Evolutionary conservation across 257 asterid species (phyloP), one percentile per base, ranked within the genome.

Genomic region (Buddleja alternifolia): DNA sequence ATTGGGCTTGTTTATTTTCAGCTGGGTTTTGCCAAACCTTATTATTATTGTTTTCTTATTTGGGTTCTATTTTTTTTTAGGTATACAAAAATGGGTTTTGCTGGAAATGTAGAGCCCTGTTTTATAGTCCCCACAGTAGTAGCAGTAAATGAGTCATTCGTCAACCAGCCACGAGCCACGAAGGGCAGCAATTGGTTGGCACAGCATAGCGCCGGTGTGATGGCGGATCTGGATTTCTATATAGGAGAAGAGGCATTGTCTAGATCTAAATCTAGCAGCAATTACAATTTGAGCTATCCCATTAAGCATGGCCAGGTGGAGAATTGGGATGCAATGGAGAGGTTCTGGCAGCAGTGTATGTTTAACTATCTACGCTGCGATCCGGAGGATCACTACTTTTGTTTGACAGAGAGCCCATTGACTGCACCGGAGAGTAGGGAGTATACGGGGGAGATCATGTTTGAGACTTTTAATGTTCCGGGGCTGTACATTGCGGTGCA

Each of bases 351-450:
- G 87, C 96, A 90, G 73, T 85, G 93, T 77, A 83, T 93, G 69
- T 93, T 88, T 68, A 83, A 89, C 71, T 88, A 93, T 70, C 62
- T 93, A 74, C 81, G 99, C 6, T 93, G 99, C 73, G 97, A 90
- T 78, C 97, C 99, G 0, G 97, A 93, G 77, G 97, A 93, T 81
- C 99, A 90, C 77, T 93, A 93, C 82, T 93, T 93, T 82, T 72
- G 83, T 73, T 68, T 93, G 83, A 88, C 97, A 3, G 99, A 90
- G 84, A 90, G 96, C 66, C 99, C 99, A 10, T 44, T 93, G 84
- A 87, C 96, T n/a, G 82, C 99, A 37, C 99, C 99, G 0, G 99
- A 93, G 92, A 90, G 85, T 34, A 79, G 99, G 52, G 99, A 90
- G 65, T 90, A 85, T 60, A 84, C 96, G 0, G 99, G 97, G 5